phyloP scores from a whole-genome alignment of 2,329 filamentous ascomycete species.

The Phyllosticta paracitricarpa region DNA sequence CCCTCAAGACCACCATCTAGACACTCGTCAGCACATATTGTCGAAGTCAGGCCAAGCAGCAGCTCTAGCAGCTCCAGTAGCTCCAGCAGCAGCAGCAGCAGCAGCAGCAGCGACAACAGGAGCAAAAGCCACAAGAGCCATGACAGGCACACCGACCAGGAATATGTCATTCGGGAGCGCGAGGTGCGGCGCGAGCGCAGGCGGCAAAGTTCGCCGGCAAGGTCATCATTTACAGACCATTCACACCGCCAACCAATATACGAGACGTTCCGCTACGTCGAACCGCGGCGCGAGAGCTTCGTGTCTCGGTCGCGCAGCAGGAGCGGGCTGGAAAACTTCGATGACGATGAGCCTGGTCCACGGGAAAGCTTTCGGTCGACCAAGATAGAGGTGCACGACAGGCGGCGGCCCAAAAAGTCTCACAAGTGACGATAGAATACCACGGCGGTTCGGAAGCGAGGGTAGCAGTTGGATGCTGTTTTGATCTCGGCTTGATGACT shows the following conservation, averaged over 20 bases:
- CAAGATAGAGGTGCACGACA: slow-evolving; percentile 20
- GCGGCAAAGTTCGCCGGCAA: slow-evolving; percentile 23
- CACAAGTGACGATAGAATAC: slow-evolving; percentile 13
- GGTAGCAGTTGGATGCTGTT: background rate
- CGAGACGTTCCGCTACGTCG: slow-evolving; percentile 38
- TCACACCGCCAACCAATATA: slow-evolving; percentile 23
- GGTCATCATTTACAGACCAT: slow-evolving; percentile 17
- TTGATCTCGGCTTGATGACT: background rate
- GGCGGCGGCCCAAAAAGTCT: slow-evolving; percentile 3
- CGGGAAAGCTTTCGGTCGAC: slow-evolving; percentile 21
- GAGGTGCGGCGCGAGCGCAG: slow-evolving; percentile 31
- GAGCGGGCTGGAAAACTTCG: slow-evolving; percentile 22
- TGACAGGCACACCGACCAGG: slow-evolving; percentile 22
- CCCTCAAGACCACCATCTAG: slow-evolving; percentile 10
- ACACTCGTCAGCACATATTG: slow-evolving; percentile 26
- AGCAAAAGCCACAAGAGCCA: slow-evolving; percentile 26
- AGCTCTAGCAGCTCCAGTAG: slow-evolving; percentile 24
- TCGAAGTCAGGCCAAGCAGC: slow-evolving; percentile 32
- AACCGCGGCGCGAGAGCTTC: slow-evolving; percentile 26
- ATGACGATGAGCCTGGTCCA: slow-evolving; percentile 12
- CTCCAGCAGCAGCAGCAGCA: slow-evolving; percentile 20
- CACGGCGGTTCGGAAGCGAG: slow-evolving; percentile 9
- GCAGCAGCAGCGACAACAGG: slow-evolving; percentile 13
- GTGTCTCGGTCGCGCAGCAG: slow-evolving; percentile 18
- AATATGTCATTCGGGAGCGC: slow-evolving; percentile 35